These are phyloP conservation scores for Ogataea naganishii DNA, from an alignment of 805 yeast species.

Conservation along the genomic window DNA sequence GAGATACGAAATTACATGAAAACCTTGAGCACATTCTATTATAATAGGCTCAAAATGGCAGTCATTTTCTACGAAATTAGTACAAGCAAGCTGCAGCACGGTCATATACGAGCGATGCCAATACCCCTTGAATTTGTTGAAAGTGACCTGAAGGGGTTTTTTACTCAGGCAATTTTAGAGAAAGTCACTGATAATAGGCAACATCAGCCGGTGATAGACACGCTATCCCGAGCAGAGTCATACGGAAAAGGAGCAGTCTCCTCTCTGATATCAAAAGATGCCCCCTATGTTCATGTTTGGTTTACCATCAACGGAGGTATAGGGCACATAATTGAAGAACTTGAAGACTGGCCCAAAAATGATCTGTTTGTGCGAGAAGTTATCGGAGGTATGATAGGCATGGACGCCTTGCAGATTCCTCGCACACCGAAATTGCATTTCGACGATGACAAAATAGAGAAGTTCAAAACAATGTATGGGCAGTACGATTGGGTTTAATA, in stretches of 20 bases:
- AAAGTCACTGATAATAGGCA: conserved; percentile 32
- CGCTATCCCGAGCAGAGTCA: conserved; percentile 17
- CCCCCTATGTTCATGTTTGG: conserved; percentile 47
- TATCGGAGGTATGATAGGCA: conserved; percentile 34
- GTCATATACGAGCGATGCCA: conserved; percentile 35
- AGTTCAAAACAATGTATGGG: conserved; percentile 6
- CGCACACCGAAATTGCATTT: conserved; percentile 19
- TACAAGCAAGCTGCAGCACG: conserved; percentile 24
- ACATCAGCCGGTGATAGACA: conserved; percentile 28
- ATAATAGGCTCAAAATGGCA: conserved; percentile 19
- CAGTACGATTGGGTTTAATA: conserved; percentile 9
- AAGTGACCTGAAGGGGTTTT: conserved; percentile 28
- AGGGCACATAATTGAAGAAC: conserved; percentile 41
- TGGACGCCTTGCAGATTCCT: conserved; percentile 27
- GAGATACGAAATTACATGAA: conserved; percentile 36
- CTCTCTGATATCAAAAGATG: conserved; percentile 32
- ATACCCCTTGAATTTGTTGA: conserved; percentile 23
- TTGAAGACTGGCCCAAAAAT: conserved; percentile 33
- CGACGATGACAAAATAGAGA: conserved; percentile 7
- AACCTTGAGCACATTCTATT: conserved; percentile 30
- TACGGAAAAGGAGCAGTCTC: conserved; percentile 20
- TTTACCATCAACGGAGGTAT: conserved; percentile 35
- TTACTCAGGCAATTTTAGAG: conserved; percentile 31
- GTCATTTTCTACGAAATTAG: conserved; percentile 40
- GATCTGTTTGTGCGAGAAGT: conserved; percentile 37